phyloP scores from a whole-genome alignment of 805 yeast genomes.

The Candida piceae region DNA sequence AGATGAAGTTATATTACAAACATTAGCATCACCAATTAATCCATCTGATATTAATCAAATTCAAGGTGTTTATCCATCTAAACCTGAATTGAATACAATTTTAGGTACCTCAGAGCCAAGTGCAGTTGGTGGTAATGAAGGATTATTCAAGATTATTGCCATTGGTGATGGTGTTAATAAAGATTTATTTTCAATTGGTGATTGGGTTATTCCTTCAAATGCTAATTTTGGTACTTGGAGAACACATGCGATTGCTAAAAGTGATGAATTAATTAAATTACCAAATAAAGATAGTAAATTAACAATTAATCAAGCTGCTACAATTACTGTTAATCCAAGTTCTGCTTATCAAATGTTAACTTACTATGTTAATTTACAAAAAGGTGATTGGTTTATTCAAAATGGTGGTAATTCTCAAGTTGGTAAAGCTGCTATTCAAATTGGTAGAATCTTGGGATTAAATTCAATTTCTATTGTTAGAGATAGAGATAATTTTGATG shows the following conservation, averaged over 20 bases:
- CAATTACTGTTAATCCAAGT: slow-evolving; percentile 86
- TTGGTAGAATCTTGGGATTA: slow-evolving; percentile 71
- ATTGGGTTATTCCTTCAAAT: slow-evolving; percentile 78
- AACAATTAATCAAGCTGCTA: slow-evolving; percentile 66
- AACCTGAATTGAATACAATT: slow-evolving; percentile 52
- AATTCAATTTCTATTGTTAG: slow-evolving; percentile 86
- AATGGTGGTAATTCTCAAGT: slow-evolving; percentile 97
- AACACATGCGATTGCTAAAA: slow-evolving; percentile 57
- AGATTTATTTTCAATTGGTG: slow-evolving; percentile 51
- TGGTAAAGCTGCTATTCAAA: slow-evolving; percentile 85
- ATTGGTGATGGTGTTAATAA: slow-evolving; percentile 48
- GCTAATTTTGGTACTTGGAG: slow-evolving; percentile 95
- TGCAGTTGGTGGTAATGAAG: slow-evolving; percentile 93
- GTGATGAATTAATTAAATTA: slow-evolving; percentile 51
- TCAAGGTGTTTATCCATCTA: slow-evolving; percentile 81
- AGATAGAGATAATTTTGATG: slow-evolving; percentile 75
- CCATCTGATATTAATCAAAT: slow-evolving; percentile 87
- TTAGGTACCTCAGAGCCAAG: slow-evolving; percentile 57
- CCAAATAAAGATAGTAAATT: slow-evolving; percentile 40
- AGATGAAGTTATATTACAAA: slow-evolving; percentile 53
- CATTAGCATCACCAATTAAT: slow-evolving; percentile 80
- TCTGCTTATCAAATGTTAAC: slow-evolving; percentile 89
- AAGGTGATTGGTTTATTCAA: slow-evolving; percentile 90
- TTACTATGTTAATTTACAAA: slow-evolving; percentile 52
- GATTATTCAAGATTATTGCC: slow-evolving; percentile 78